phyloP scores from a whole-genome alignment of 2,329 filamentous ascomycete species.

The Atkinsonella texensis region DNA sequence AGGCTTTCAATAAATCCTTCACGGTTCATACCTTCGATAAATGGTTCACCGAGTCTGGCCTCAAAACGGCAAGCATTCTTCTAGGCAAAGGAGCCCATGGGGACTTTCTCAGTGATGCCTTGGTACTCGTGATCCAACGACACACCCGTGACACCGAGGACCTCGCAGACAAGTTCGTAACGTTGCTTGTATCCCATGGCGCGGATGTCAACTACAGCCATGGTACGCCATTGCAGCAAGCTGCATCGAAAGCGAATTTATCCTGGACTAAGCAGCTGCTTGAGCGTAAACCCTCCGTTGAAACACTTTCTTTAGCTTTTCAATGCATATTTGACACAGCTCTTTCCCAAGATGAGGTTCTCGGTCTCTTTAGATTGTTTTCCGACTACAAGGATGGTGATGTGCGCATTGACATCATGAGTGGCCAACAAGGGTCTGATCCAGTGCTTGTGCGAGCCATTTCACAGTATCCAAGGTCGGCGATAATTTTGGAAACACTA shows the following conservation, averaged over 20 bases:
- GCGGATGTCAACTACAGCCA: conserved; percentile 38
- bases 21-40: conserved; percentile 23
- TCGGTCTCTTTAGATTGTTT: conserved; percentile 40
- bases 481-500: conserved; percentile 37
- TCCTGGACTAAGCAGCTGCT: conserved; percentile 39
- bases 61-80: conserved; percentile 34
- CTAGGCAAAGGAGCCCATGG: conserved; percentile 37
- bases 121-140: conserved; percentile 33
- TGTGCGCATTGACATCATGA: conserved; percentile 38
- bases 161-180: conserved; percentile 34
- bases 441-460: conserved; percentile 42
- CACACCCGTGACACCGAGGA: conserved; percentile 25
- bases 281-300: conserved; percentile 33
- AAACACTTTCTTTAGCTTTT: conserved; percentile 40
- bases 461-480: conserved; percentile 41
- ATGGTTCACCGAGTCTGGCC: conserved; percentile 36
- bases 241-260: conserved; percentile 38
- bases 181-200: conserved; percentile 24
- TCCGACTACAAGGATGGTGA: conserved; percentile 35
- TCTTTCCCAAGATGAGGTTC: conserved; percentile 34
- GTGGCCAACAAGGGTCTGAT: conserved; percentile 26
- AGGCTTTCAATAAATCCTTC: conserved; percentile 34
- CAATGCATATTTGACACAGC: conserved; percentile 42
- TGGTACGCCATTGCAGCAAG: conserved; percentile 41
- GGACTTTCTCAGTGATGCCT: conserved; percentile 30